Percentiles rank a stretch among this genome's conserved stretches.
Evolutionary conservation across 73 alveolate genomes (phyloP).

Genomic region (Tetrahymena elliotti): DNA sequence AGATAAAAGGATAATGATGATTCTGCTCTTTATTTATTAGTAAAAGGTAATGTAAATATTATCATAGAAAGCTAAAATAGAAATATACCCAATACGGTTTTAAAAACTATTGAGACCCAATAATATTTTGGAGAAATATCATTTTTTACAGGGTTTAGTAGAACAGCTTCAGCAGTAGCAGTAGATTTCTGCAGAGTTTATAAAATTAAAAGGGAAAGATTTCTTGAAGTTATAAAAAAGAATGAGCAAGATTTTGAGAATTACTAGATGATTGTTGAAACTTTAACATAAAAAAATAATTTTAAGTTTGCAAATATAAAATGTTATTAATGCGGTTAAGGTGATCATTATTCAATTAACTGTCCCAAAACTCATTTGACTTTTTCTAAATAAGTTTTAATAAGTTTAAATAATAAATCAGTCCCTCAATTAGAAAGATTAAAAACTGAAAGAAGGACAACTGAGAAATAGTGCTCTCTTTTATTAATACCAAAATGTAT

Average conservation of each 20-base stretch:
- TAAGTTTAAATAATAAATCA: not conserved
- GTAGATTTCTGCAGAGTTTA: not conserved
- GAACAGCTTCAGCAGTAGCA: not conserved
- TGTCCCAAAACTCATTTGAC: not conserved
- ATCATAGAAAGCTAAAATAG: not conserved
- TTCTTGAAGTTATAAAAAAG: not conserved
- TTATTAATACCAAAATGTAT: not conserved
- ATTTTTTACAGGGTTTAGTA: not conserved
- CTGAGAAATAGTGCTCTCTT: not conserved
- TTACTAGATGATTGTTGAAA: not conserved
- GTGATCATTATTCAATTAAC: not conserved
- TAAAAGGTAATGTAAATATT: not conserved
- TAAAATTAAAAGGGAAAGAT: not conserved
- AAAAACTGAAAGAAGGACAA: not conserved
- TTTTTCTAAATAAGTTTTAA: not conserved
- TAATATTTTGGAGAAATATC: not conserved
- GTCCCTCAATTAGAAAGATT: not conserved
- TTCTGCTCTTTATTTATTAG: not conserved
- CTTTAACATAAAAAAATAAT: not conserved
- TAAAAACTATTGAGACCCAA: not conserved
- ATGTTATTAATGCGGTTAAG: not conserved
- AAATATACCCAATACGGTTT: not conserved
- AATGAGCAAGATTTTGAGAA: not conserved
- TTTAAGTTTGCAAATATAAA: not conserved
- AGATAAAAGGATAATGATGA: not conserved